Percentiles rank a stretch among this genome's conserved stretches.
phyloP scores from a whole-genome alignment of 1,284 basidiomycete species.

The Tremellales sp. region DNA sequence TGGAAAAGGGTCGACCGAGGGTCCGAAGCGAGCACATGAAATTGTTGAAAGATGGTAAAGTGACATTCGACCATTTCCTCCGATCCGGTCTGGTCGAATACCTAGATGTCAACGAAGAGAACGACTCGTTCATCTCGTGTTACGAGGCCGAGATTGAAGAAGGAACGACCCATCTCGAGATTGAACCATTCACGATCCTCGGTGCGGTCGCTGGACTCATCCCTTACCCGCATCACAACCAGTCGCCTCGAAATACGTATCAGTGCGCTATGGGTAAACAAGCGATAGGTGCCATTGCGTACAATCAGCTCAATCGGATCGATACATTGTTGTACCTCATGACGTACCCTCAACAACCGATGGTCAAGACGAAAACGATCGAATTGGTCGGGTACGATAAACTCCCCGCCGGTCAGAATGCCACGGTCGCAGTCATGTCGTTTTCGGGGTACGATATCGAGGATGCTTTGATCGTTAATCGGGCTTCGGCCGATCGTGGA shows the following conservation, averaged over 20 bases:
- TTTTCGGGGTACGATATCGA: constrained; percentile 99
- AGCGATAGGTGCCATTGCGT: constrained; percentile 98
- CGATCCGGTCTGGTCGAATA: constrained; percentile 97
- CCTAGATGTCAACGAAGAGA: constrained; percentile 98
- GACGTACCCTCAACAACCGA: constrained; percentile 98
- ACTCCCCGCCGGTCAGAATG: constrained; percentile 96
- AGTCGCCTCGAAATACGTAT: constrained; percentile 97
- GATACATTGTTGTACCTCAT: constrained; percentile 98
- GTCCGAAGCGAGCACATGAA: constrained; percentile 78
- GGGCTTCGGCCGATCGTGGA: constrained; percentile 92
- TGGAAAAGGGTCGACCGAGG: constrained; percentile 73
- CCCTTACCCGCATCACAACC: constrained; percentile 99
- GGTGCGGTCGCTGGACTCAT: constrained; percentile 98
- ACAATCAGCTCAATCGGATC: constrained; percentile 96
- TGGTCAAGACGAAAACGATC: constrained; percentile 99
- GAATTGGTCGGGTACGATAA: constrained; percentile 95
- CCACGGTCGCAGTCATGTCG: constrained; percentile 97
- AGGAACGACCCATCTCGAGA: constrained; percentile 90
- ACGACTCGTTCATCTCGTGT: constrained; percentile 93
- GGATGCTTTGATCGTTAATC: constrained; percentile 93
- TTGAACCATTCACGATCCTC: constrained; percentile 96
- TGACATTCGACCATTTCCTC: constrained; percentile 93
- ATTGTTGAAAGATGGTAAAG: constrained; percentile 72
- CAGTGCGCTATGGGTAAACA: constrained; percentile 99
- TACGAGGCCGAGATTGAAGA: constrained; percentile 84